These are phyloP conservation scores for Tulasnella sp. DNA, from an alignment of 768 basidiomycete genomes.

Conservation along the genomic window DNA sequence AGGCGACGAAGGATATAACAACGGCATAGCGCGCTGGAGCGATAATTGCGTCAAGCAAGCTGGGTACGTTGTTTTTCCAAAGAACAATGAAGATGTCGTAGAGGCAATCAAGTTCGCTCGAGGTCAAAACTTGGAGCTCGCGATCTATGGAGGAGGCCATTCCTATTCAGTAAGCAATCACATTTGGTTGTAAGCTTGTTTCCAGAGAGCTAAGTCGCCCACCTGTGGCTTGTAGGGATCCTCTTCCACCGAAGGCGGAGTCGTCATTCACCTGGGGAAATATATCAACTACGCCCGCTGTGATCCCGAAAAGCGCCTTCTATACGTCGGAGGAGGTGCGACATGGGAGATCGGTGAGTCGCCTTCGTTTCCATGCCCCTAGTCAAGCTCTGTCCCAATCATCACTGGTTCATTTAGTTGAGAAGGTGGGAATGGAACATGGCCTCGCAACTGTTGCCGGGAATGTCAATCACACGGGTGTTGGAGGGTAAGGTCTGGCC, in stretches of 20 bases:
- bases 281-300: slow-evolving; percentile 15
- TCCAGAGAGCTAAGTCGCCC: background rate
- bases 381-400: background rate
- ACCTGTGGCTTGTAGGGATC: background rate
- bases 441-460: background rate
- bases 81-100: slow-evolving; percentile 9
- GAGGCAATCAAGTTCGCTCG: slow-evolving; percentile 12
- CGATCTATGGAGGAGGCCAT: slow-evolving; percentile 38
- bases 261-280: slow-evolving; percentile 21
- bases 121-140: background rate
- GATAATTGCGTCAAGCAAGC: slow-evolving; percentile 8
- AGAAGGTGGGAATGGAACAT: background rate
- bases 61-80: slow-evolving; percentile 3
- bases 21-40: slow-evolving; percentile 18
- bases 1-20: background rate
- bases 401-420: background rate
- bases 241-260: background rate
- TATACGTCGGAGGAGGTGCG: slow-evolving; percentile 10
- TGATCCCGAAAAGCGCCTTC: slow-evolving; percentile 3
- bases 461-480: slow-evolving; percentile 8
- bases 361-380: background rate
- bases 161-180: slow-evolving; percentile 46
- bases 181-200: slow-evolving; percentile 31
- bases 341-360: slow-evolving; percentile 1
- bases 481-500: slow-evolving; percentile 33